phyloP scores from a whole-genome alignment of 768 basidiomycete species.

The Tricholoma flavovirens region DNA sequence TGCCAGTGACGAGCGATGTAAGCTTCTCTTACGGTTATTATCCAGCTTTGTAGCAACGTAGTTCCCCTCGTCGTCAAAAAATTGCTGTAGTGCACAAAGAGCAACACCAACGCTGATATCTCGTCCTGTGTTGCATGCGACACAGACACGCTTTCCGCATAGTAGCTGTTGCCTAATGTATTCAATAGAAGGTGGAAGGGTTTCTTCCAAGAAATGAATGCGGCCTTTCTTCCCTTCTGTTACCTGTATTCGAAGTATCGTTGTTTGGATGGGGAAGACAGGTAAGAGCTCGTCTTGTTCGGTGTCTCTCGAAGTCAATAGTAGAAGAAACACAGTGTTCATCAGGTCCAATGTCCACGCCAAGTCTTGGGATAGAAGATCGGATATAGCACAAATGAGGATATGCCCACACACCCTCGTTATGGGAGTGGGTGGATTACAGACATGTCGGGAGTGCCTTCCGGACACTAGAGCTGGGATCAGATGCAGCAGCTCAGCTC shows the following conservation, averaged over 20 bases:
- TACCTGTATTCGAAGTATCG: slow-evolving; percentile 17
- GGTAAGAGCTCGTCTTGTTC: neutral
- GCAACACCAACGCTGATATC: slow-evolving; percentile 63
- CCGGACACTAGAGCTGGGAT: slow-evolving; percentile 28
- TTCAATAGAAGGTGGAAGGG: slow-evolving; percentile 42
- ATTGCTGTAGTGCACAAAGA: slow-evolving; percentile 48
- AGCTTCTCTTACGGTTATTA: slow-evolving; percentile 2
- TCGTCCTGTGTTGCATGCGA: slow-evolving; percentile 52
- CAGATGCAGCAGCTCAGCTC: slow-evolving; percentile 45
- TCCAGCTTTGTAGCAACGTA: slow-evolving; percentile 6
- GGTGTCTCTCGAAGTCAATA: slow-evolving; percentile 1
- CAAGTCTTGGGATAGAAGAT: slow-evolving; percentile 6
- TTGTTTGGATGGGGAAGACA: neutral
- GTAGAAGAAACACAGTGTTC: neutral
- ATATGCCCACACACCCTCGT: slow-evolving; percentile 35
- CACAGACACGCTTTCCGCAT: slow-evolving; percentile 33
- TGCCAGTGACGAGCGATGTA: slow-evolving; percentile 2
- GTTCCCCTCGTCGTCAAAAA: slow-evolving; percentile 51
- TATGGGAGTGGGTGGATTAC: slow-evolving; percentile 24
- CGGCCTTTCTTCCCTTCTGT: slow-evolving; percentile 51
- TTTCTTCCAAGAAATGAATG: slow-evolving; percentile 17
- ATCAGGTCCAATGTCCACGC: neutral
- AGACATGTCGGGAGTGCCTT: neutral
- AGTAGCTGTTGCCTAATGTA: slow-evolving; percentile 41
- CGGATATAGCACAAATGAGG: slow-evolving; percentile 30